Conservation (phyloP, 1,284 basidiomycete species). For the Malassezia obtusa region DNA sequence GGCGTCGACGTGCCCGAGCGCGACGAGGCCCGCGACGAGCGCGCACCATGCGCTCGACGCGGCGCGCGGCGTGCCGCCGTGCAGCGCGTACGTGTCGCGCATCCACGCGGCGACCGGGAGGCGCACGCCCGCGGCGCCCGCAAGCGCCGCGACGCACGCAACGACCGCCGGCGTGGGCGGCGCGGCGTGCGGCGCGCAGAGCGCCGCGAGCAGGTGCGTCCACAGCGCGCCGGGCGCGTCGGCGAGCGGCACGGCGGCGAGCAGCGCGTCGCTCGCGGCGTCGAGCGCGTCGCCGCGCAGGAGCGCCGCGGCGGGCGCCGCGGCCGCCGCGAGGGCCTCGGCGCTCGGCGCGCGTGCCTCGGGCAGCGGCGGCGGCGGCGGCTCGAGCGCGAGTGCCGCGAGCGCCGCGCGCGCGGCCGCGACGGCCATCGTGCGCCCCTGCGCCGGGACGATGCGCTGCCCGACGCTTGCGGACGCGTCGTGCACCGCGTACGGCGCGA, state of each 20-base stretch:
- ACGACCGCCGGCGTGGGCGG: neutral
- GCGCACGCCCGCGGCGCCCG: slow-evolving; percentile 9
- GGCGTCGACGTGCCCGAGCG: slow-evolving; percentile 3
- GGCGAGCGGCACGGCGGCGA: slow-evolving; percentile 1
- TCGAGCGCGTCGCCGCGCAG: neutral
- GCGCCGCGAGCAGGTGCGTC: neutral
- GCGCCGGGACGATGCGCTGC: slow-evolving; percentile 4
- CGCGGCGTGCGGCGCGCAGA: neutral
- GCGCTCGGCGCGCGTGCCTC: neutral
- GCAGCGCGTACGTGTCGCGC: neutral
- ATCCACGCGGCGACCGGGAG: slow-evolving; percentile 7
- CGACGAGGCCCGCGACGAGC: slow-evolving; percentile 1
- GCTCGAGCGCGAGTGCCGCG: neutral
- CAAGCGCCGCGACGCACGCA: slow-evolving; percentile 3
- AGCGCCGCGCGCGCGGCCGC: slow-evolving; percentile 3
- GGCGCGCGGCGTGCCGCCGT: neutral
- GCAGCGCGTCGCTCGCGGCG: neutral
- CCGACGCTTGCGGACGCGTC: neutral
- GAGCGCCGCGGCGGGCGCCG: neutral
- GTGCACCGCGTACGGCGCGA: slow-evolving; percentile 10
- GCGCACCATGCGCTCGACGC: slow-evolving; percentile 3
- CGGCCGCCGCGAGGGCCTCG: neutral
- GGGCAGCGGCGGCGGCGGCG: neutral
- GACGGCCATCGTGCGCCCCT: slow-evolving; percentile 11
- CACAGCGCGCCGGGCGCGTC: slow-evolving; percentile 3